A percentile compares a stretch with the other conserved stretches of the same genome.
Conservation (phyloP, 148 eudicot genomes). For the Cornus florida region DNA sequence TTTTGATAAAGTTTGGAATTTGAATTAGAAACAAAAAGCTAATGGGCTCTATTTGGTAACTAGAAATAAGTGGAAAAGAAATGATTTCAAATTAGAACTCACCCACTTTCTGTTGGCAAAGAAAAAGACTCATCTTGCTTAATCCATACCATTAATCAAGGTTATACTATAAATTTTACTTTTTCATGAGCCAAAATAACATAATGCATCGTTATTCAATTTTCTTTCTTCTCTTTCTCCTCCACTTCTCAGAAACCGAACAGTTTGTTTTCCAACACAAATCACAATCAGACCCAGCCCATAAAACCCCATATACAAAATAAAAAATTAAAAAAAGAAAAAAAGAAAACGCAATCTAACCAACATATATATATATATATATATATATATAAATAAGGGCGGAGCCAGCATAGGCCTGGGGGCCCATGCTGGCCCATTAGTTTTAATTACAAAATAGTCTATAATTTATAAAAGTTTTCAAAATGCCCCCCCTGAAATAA, state of each 20-base stretch:
- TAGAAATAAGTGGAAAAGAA: neutral
- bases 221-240: neutral
- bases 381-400: too few species aligned
- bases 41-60: neutral
- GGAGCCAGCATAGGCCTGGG: too few species aligned
- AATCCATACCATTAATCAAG: neutral
- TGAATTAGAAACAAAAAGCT: neutral
- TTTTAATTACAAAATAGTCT: too few species aligned
- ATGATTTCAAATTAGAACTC: neutral
- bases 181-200: neutral
- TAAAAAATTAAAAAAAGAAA: too few species aligned
- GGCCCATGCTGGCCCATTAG: too few species aligned
- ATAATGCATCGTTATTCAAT: too few species aligned
- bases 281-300: neutral
- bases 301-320: neutral
- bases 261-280: neutral
- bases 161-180: neutral
- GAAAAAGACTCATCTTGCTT: neutral
- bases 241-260: constrained; percentile 8
- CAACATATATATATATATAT: neutral
- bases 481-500: too few species aligned
- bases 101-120: neutral
- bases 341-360: neutral
- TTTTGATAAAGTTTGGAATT: too few species aligned
- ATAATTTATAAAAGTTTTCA: too few species aligned